Evolutionary conservation across 2,329 filamentous ascomycete species (phyloP), one percentile per base, ranked within the genome.

Genomic region (Xylogone sp.): DNA sequence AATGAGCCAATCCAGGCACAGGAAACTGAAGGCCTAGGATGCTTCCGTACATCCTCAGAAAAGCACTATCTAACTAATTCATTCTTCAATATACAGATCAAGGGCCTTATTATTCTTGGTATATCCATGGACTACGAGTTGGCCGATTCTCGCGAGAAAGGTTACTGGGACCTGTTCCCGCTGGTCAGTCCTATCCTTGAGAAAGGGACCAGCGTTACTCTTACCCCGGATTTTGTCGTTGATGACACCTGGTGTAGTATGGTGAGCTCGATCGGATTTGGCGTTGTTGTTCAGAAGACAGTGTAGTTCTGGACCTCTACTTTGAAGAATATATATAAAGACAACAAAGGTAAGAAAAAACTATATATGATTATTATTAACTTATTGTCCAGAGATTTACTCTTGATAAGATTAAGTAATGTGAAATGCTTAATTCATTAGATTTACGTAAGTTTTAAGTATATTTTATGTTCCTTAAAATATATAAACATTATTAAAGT

Each of bases 111-210:
- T 18, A 69, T 71, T 3, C 65, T 80, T 5, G 77, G 76, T 24
- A 78, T 74, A 3, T 78, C 75, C 0, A 76, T 80, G 74, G 77
- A 80, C 62, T 74, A 68, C 59, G 77, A 81, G 67, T 77, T 76
- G 7, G 58, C 68, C 2, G 67, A 67, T 10, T 73, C 75, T 8
- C 70, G 75, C 2, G 61, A 61, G 21, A 71, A 73, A 43, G 76
- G 76, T 13, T 75, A 73, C 64, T 80, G 77, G 77, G 71, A 80
- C 53, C 72, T 27, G 68, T 68, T 43, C 62, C 70, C 1, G 67
- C 71, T 48, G 67, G 76, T 70, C 0, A 66, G 71, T 46, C 67
- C 75, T 8, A 56, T 60, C 2, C 72, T 3, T 65, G 60, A 43
- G 78, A 74, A 74, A 68, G 62, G 10, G 59, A 52, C 2, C 64